These are phyloP conservation scores for Ogataea ganodermae DNA, from an alignment of 805 yeast genomes.

Conservation along the genomic window DNA sequence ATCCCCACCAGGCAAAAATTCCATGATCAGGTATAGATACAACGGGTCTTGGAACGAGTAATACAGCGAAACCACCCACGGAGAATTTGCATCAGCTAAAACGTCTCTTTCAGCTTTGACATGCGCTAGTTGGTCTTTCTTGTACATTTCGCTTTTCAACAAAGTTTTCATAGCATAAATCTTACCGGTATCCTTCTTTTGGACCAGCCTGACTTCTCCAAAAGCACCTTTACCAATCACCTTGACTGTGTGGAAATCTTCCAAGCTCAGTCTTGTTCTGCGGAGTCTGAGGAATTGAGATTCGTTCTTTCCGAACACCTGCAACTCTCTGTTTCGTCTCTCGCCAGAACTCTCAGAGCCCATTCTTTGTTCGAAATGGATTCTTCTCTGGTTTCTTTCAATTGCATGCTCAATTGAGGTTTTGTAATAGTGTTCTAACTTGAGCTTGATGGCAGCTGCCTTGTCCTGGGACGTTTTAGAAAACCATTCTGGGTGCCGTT, in stretches of 20 bases:
- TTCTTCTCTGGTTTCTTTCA: conserved; percentile 90
- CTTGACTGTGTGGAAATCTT: conserved; percentile 85
- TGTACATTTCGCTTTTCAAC: conserved; percentile 88
- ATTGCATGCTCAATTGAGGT: conserved; percentile 88
- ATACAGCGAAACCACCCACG: conserved; percentile 84
- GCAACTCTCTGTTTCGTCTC: conserved; percentile 77
- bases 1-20: conserved; percentile 81
- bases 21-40: conserved; percentile 78
- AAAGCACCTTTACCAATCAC: conserved; percentile 96
- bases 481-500: conserved; percentile 78
- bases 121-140: conserved; percentile 91
- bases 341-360: conserved; percentile 78
- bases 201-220: conserved; percentile 95
- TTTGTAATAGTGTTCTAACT: conserved; percentile 82
- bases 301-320: conserved; percentile 83
- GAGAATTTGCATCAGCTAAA: conserved; percentile 83
- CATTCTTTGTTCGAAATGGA: conserved; percentile 76
- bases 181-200: conserved; percentile 87
- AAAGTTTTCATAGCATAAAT: conserved; percentile 94
- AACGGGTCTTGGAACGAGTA: conserved; percentile 81
- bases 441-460: conserved; percentile 80
- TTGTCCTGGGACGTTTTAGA: conserved; percentile 77
- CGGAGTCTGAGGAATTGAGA: conserved; percentile 82
- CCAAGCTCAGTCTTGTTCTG: conserved; percentile 78
- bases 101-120: conserved; percentile 97